A percentile compares a stretch with the other conserved stretches of the same genome.
phyloP scores from a whole-genome alignment of 345 rosid genomes.

The Zanthoxylum bungeanum region DNA sequence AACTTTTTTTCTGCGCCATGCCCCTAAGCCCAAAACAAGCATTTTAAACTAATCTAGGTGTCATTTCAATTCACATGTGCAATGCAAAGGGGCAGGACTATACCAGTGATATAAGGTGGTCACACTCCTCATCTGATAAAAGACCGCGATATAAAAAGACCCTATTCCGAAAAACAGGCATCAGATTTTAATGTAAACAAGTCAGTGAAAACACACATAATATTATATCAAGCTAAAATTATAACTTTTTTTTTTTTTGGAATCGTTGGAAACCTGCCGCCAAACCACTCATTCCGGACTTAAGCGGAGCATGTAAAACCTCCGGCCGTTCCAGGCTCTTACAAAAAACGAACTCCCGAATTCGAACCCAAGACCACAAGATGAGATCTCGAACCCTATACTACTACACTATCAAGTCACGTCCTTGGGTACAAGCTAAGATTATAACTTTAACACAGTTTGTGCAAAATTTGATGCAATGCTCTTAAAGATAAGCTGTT shows the following conservation, averaged over 20 bases:
- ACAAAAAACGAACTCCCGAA: too few species aligned
- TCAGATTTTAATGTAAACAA: conserved; percentile 23
- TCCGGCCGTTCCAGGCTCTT: too few species aligned
- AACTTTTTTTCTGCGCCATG: conserved; percentile 22
- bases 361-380: too few species aligned
- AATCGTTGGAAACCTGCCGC: too few species aligned
- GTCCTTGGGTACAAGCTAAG: background rate
- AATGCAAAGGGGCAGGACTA: conserved; percentile 3
- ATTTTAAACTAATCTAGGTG: conserved; percentile 4
- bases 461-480: background rate
- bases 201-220: background rate
- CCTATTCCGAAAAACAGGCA: conserved; percentile 42
- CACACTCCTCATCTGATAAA: conserved; percentile 72
- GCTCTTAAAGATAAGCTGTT: background rate
- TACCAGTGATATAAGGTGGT: conserved; percentile 72
- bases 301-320: too few species aligned
- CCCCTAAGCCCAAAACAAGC: conserved; percentile 30
- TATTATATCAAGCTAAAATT: background rate
- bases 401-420: too few species aligned
- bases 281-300: too few species aligned
- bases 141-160: conserved; percentile 66
- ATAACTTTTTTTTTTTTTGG: too few species aligned
- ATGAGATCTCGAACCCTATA: too few species aligned
- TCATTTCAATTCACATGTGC: background rate
- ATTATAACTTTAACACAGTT: background rate